A percentile compares a stretch with the other conserved stretches of the same genome.
These are phyloP conservation scores for Pisolithus microcarpus DNA, from an alignment of 768 basidiomycete genomes.

Conservation along the genomic window DNA sequence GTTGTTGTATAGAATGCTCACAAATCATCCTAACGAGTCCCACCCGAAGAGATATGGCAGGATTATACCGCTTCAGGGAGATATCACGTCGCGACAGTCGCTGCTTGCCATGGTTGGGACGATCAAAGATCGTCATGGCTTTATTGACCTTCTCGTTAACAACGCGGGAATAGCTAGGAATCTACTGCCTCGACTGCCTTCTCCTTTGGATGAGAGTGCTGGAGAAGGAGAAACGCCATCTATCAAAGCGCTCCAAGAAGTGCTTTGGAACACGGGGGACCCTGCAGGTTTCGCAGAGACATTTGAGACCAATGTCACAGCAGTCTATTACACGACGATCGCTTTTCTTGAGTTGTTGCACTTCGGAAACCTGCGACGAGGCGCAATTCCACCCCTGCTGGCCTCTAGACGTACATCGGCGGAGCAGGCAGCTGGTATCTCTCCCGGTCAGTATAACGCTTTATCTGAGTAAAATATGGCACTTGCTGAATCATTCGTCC, in stretches of 20 bases:
- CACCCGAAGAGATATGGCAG: slow-evolving; percentile 48
- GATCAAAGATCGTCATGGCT: slow-evolving; percentile 55
- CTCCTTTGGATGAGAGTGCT: slow-evolving; percentile 32
- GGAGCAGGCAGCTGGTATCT: slow-evolving; percentile 6
- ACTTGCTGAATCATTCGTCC: slow-evolving; percentile 9
- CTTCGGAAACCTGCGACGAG: slow-evolving; percentile 56
- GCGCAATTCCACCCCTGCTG: slow-evolving; percentile 23
- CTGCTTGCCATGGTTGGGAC: slow-evolving; percentile 48
- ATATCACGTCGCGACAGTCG: slow-evolving; percentile 55
- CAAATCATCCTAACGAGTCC: slow-evolving; percentile 13
- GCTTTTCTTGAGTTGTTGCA: slow-evolving; percentile 78
- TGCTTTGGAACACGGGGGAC: slow-evolving; percentile 61
- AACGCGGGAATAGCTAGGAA: slow-evolving; percentile 72
- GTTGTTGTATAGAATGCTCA: slow-evolving; percentile 16
- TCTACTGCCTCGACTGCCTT: slow-evolving; percentile 49
- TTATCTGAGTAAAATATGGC: slow-evolving; percentile 11
- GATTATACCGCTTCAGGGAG: slow-evolving; percentile 60
- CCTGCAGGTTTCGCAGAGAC: slow-evolving; percentile 56
- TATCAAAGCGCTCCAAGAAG: slow-evolving; percentile 57
- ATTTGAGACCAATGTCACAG: slow-evolving; percentile 68
- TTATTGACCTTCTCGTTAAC: slow-evolving; percentile 67
- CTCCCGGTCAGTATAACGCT: slow-evolving; percentile 18
- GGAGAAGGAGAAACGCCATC: slow-evolving; percentile 36
- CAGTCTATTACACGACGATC: slow-evolving; percentile 68
- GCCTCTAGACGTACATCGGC: slow-evolving; percentile 2